A percentile compares a stretch with the other conserved stretches of the same genome.
phyloP scores from a whole-genome alignment of 2,329 filamentous ascomycete species.

The Hypoxylon sp. region DNA sequence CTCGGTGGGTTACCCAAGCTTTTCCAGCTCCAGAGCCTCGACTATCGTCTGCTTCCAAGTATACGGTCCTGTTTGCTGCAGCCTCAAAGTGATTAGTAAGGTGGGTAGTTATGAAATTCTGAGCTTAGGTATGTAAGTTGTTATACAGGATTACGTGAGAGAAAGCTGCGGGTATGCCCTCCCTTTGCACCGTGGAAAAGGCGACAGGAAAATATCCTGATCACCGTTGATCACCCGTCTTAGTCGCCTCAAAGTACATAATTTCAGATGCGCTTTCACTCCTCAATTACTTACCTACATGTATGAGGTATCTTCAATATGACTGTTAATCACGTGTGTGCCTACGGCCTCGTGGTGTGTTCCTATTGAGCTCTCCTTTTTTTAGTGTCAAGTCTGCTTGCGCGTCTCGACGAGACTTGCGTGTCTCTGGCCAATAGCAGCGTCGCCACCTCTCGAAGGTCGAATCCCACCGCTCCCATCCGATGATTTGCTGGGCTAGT shows the following conservation, averaged over 20 bases:
- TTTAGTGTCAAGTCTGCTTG: slow-evolving; percentile 43
- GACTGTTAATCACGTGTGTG: slow-evolving; percentile 36
- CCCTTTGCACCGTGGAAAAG: neutral
- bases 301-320: slow-evolving; percentile 12
- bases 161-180: slow-evolving; percentile 7
- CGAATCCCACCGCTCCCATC: slow-evolving; percentile 36
- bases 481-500: slow-evolving; percentile 39
- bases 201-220: slow-evolving; percentile 1
- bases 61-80: slow-evolving; percentile 12
- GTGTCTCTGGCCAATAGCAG: slow-evolving; percentile 46
- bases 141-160: slow-evolving; percentile 34
- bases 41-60: neutral
- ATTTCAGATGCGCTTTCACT: slow-evolving; percentile 17
- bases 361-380: slow-evolving; percentile 29
- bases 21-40: slow-evolving; percentile 23
- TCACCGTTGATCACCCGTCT: slow-evolving; percentile 2
- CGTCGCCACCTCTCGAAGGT: slow-evolving; percentile 35
- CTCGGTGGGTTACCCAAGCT: slow-evolving; percentile 33
- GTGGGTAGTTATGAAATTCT: too few species aligned
- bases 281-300: too few species aligned
- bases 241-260: neutral
- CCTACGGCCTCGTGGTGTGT: slow-evolving; percentile 27
- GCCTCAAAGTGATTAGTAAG: slow-evolving; percentile 37
- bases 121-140: too few species aligned
- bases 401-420: slow-evolving; percentile 45